Conservation (phyloP, 345 rosid genomes). For the Lepidium didymum region DNA sequence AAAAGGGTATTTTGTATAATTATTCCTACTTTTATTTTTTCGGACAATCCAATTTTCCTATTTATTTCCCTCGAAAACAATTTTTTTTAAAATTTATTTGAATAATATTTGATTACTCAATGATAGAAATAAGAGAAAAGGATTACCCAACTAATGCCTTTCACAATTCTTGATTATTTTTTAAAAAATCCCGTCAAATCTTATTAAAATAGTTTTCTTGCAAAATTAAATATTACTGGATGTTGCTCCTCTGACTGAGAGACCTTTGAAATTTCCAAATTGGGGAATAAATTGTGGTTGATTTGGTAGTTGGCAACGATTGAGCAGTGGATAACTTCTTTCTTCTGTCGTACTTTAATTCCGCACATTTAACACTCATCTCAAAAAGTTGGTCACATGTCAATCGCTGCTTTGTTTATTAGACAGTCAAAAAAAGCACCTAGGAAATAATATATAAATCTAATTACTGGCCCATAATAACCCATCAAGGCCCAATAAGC, state of each 20-base stretch:
- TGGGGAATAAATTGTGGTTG: not conserved
- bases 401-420: not conserved
- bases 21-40: too few relatives aligned
- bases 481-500: conserved; percentile 7
- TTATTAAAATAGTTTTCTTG: not conserved
- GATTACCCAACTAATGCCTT: not conserved
- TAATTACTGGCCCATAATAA: not conserved
- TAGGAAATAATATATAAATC: not conserved
- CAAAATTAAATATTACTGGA: not conserved
- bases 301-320: not conserved
- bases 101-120: not conserved
- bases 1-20: too few relatives aligned
- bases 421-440: not conserved
- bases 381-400: not conserved
- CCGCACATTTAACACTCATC: conserved; percentile 6
- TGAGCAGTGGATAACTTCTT: not conserved
- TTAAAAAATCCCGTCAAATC: not conserved
- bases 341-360: not conserved
- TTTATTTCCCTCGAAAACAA: not conserved
- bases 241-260: not conserved
- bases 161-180: not conserved
- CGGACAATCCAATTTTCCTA: not conserved
- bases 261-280: not conserved
- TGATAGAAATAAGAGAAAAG: not conserved
- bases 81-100: not conserved